phyloP scores from a whole-genome alignment of 306 rosid genomes.

The Cicer pinnatifidum region DNA sequence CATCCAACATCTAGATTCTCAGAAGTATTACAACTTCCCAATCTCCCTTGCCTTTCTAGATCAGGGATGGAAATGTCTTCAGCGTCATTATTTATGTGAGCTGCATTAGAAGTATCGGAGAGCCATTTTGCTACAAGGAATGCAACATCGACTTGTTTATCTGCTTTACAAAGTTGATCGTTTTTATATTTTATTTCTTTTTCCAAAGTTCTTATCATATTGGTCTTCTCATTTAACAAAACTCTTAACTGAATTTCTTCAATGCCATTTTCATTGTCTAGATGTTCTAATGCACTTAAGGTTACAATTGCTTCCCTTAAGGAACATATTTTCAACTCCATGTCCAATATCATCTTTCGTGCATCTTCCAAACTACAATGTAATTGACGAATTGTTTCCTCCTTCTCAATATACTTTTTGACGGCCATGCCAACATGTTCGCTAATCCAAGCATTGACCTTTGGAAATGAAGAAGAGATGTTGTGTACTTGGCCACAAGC shows the following conservation, averaged over 20 bases:
- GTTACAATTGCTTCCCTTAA: constrained; percentile 79
- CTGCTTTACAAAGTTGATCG: constrained; percentile 56
- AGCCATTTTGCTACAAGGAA: constrained; percentile 64
- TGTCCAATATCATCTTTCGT: constrained; percentile 62
- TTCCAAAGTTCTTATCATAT: constrained; percentile 52
- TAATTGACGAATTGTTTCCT: constrained; percentile 76
- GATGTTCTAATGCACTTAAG: constrained; percentile 63
- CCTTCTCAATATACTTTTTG: constrained; percentile 72
- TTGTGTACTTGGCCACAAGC: constrained; percentile 77
- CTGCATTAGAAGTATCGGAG: constrained; percentile 50
- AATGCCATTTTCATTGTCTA: constrained; percentile 47
- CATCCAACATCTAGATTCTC: constrained; percentile 45
- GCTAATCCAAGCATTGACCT: constrained; percentile 58
- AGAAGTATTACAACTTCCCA: constrained; percentile 42
- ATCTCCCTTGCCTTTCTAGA: constrained; percentile 44
- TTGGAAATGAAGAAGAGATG: constrained; percentile 75
- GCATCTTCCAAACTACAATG: constrained; percentile 82
- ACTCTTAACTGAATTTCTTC: constrained; percentile 51
- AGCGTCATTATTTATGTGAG: constrained; percentile 42
- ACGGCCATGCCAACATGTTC: constrained; percentile 81
- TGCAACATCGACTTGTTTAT: constrained; percentile 60
- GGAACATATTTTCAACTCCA: constrained; percentile 76
- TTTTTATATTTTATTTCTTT: constrained; percentile 52
- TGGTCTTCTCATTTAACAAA: constrained; percentile 57
- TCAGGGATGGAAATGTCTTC: constrained; percentile 44